phyloP scores from a whole-genome alignment of 202 grass and related monocot species.

The Saccharum hybrid region DNA sequence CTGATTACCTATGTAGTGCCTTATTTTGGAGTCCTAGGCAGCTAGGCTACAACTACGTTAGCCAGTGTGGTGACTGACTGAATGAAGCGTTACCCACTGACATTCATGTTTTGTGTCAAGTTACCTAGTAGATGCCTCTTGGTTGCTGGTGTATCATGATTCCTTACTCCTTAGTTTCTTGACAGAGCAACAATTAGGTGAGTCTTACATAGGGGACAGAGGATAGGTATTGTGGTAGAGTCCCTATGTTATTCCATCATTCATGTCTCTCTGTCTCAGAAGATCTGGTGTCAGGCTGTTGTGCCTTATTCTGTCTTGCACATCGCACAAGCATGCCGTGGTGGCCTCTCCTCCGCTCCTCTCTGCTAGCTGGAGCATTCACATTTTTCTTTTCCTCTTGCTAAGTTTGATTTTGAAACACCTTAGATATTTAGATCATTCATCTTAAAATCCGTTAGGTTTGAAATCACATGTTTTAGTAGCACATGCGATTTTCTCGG shows the following conservation, averaged over 20 bases:
- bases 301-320: not conserved
- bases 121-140: not conserved
- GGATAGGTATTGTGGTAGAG: not conserved
- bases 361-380: not conserved
- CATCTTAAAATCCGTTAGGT: not conserved
- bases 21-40: slow-evolving; percentile 3
- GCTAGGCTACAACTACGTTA: not conserved
- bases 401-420: slow-evolving; percentile 1
- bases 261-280: not conserved
- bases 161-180: slow-evolving; percentile 32
- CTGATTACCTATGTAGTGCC: not conserved
- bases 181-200: not conserved
- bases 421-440: not conserved
- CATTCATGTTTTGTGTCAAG: not conserved
- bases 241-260: slow-evolving; percentile 1
- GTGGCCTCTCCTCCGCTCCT: not conserved
- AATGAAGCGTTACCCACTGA: slow-evolving; percentile 10
- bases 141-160: slow-evolving; percentile 9
- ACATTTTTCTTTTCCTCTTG: not conserved
- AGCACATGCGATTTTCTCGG: not conserved
- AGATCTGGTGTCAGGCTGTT: not conserved
- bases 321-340: not conserved
- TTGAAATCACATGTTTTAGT: not conserved
- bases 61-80: not conserved
- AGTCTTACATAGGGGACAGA: not conserved